Evolutionary conservation across 139 green algal genomes (phyloP), one percentile per base, ranked within the genome.

Genomic region (Haematococcus lacustris): DNA sequence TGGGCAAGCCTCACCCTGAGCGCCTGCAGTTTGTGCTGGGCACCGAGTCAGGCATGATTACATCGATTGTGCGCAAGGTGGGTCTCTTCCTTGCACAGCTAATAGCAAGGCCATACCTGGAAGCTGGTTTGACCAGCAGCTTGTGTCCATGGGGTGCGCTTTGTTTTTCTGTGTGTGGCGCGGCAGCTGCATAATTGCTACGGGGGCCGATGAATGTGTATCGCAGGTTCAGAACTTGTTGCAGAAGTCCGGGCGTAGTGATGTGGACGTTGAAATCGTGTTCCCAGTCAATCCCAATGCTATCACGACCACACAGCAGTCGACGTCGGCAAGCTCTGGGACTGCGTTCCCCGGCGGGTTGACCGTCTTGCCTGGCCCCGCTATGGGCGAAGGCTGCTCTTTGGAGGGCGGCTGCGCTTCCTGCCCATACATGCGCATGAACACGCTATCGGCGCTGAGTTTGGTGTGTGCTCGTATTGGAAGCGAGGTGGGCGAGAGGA

Each of bases 391-490:
- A 81, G 95, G 95, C 23, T 99, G 95, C 79, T 92, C 83, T 2
- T 39, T 88, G 23, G 88, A 96, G 77, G 95, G 95, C 33, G 95
- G 95, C 59, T 99, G 95, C 74, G 95, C 95, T 0, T 89, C 89
- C 34, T 99, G 95, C 86, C 95, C 95, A 0, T 99, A 96, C 84
- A 99, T 98, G 94, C 96, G 96, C 79, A 95, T 97, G 90, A 97
- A 97, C 85, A 91, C 73, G 26, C 80, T 96, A 61, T 35, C 39
- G 0, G 88, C 87, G 38, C 74, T 94, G 65, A 34, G 82, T 43
- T 28, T 25, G 30, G 86, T 94, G 33, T 53, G 75, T 32, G 64
- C 60, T 40, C 63, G 94, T 40, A 76, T 59, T 25, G 70, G 65
- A 13, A 51, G 26, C 30, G 6, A 34, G 38, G 70, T 77, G 23